These are phyloP conservation scores for Cercophora samala DNA, from an alignment of 495 filamentous ascomycete genomes.

Conservation along the genomic window DNA sequence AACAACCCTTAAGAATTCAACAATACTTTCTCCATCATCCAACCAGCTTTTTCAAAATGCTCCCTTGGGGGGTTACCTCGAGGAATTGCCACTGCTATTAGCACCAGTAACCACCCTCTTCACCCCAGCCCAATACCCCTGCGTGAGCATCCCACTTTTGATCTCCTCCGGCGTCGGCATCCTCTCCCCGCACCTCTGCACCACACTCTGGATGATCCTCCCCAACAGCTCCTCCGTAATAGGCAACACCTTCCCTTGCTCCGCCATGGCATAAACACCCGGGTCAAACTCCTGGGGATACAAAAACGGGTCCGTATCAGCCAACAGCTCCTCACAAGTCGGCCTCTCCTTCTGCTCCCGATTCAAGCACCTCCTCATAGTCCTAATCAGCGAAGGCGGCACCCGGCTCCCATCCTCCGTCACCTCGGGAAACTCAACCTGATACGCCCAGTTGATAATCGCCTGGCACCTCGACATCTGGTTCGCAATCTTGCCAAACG, in stretches of 20 bases:
- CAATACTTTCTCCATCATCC: not conserved
- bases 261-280: slow-evolving; percentile 36
- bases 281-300: slow-evolving; percentile 62
- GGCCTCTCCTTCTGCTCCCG: slow-evolving; percentile 75
- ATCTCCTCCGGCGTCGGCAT: slow-evolving; percentile 68
- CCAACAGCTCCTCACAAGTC: slow-evolving; percentile 71
- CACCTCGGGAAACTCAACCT: slow-evolving; percentile 73
- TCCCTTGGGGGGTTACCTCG: not conserved
- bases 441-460: slow-evolving; percentile 82
- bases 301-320: slow-evolving; percentile 70
- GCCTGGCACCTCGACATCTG: slow-evolving; percentile 71
- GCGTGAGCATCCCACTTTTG: slow-evolving; percentile 61
- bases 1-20: not conserved
- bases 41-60: not conserved
- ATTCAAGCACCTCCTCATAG: slow-evolving; percentile 74
- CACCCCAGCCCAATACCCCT: slow-evolving; percentile 51
- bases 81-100: not conserved
- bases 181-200: slow-evolving; percentile 66
- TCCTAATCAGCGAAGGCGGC: slow-evolving; percentile 65
- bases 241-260: slow-evolving; percentile 59
- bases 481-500: slow-evolving; percentile 87
- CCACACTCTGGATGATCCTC: slow-evolving; percentile 72
- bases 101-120: slow-evolving; percentile 41
- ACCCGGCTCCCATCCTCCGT: slow-evolving; percentile 73
- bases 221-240: slow-evolving; percentile 74